Evolutionary conservation across 2,329 filamentous ascomycete species (phyloP).

Genomic region (Sordariomycetes sp.): DNA sequence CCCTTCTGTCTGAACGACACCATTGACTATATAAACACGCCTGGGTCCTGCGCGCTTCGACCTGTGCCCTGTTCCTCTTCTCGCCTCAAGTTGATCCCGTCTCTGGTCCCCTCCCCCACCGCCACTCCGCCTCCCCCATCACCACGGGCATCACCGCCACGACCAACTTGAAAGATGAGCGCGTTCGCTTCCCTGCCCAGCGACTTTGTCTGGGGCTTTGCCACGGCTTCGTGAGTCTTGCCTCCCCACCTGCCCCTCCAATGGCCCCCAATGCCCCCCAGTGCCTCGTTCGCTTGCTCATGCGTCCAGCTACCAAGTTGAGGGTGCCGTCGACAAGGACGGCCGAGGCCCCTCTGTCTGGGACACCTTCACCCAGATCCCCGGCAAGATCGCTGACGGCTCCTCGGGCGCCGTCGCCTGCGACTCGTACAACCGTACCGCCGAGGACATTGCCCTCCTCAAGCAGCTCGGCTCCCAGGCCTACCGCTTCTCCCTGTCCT

Average conservation of each 20-base stretch:
- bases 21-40: too few relatives aligned
- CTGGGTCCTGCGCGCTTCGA: too few relatives aligned
- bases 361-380: constrained; percentile 78
- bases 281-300: too few relatives aligned
- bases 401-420: constrained; percentile 70
- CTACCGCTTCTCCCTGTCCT: constrained; percentile 81
- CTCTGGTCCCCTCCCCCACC: background rate
- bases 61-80: background rate
- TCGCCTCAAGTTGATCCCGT: too few relatives aligned
- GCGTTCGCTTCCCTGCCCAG: constrained; percentile 50
- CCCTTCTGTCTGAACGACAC: too few relatives aligned
- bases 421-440: constrained; percentile 76
- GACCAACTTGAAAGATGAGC: too few relatives aligned
- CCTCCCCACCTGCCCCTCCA: background rate
- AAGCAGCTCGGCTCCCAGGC: constrained; percentile 63
- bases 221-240: constrained; percentile 58
- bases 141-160: background rate
- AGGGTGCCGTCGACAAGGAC: constrained; percentile 65
- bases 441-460: constrained; percentile 68
- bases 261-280: background rate
- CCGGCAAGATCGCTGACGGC: constrained; percentile 75
- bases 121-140: background rate
- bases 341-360: constrained; percentile 78
- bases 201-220: constrained; percentile 73
- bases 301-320: constrained; percentile 73